These are phyloP conservation scores for Dothideomycetidae sp. DNA, from an alignment of 2,329 filamentous ascomycete species.

Conservation along the genomic window DNA sequence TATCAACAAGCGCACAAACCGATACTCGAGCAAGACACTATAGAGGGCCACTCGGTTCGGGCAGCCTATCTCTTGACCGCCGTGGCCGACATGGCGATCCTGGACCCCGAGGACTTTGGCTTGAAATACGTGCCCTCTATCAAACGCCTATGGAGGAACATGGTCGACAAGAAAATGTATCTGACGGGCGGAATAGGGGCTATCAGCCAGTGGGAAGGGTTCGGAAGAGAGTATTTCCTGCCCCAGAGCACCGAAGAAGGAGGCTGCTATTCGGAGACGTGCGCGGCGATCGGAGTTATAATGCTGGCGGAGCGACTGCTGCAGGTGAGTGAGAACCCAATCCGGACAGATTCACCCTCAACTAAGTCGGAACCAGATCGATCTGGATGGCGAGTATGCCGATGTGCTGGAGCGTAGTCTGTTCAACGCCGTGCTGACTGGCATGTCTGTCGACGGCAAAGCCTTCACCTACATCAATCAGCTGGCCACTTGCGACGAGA, in stretches of 20 bases:
- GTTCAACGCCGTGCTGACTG: slow-evolving; percentile 46
- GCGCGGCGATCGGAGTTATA: slow-evolving; percentile 45
- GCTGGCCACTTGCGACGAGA: slow-evolving; percentile 38
- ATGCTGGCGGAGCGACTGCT: slow-evolving; percentile 45
- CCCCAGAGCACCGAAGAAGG: slow-evolving; percentile 46
- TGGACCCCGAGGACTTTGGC: slow-evolving; percentile 22
- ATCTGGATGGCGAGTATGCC: slow-evolving; percentile 39
- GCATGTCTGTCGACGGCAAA: slow-evolving; percentile 42
- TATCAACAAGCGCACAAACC: slow-evolving; percentile 45
- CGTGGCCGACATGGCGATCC: slow-evolving; percentile 39
- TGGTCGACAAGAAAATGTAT: slow-evolving; percentile 49
- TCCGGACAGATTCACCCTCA: no score
- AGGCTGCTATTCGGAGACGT: slow-evolving; percentile 49
- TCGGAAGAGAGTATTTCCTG: slow-evolving; percentile 45
- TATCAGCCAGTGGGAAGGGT: slow-evolving; percentile 45
- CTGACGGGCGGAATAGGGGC: slow-evolving; percentile 47
- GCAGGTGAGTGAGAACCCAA: slow-evolving; percentile 22
- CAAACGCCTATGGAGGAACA: slow-evolving; percentile 42
- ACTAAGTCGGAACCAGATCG: slow-evolving; percentile 22
- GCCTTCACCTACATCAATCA: slow-evolving; percentile 50
- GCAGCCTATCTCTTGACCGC: slow-evolving; percentile 47
- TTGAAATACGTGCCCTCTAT: slow-evolving; percentile 27
- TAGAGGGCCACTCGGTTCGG: slow-evolving; percentile 47
- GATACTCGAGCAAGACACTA: slow-evolving; percentile 37
- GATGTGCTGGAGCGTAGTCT: slow-evolving; percentile 49